Percentiles rank a stretch among this genome's conserved stretches.
Conservation (phyloP, 805 yeast species). For the Metschnikowia aberdeeniae region DNA sequence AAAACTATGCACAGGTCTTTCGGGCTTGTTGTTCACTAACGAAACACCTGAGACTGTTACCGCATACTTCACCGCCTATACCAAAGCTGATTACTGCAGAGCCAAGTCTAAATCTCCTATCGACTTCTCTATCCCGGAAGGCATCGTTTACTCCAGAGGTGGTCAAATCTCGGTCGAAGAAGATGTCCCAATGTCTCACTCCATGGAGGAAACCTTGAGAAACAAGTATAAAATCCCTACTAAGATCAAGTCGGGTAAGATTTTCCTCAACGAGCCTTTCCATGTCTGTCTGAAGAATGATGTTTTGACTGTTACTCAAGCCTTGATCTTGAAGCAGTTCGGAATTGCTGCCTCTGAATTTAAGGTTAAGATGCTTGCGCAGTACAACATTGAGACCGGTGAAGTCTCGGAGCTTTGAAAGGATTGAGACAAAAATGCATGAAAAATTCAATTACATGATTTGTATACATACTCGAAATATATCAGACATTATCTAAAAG, state of each 20-base stretch:
- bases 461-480: background rate
- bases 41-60: conserved; percentile 86
- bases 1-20: conserved; percentile 64
- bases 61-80: conserved; percentile 77
- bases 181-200: conserved; percentile 95
- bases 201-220: conserved; percentile 90
- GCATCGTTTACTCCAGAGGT: conserved; percentile 90
- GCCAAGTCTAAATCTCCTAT: conserved; percentile 84
- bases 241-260: conserved; percentile 83
- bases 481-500: too few relatives aligned
- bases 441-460: background rate
- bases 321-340: conserved; percentile 86
- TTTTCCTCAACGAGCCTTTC: conserved; percentile 69
- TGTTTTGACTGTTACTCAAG: conserved; percentile 81
- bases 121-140: conserved; percentile 81
- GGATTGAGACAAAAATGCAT: background rate
- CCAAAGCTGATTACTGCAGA: conserved; percentile 80
- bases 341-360: conserved; percentile 94
- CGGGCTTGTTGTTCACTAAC: conserved; percentile 85
- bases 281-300: conserved; percentile 80
- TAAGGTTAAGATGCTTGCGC: conserved; percentile 75
- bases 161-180: conserved; percentile 88
- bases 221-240: conserved; percentile 89
- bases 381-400: conserved; percentile 60
- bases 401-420: conserved; percentile 23